A percentile compares a stretch with the other conserved stretches of the same genome.
Evolutionary conservation across 2,329 filamentous ascomycete genomes (phyloP).

Genomic region (Diaporthe sp.): DNA sequence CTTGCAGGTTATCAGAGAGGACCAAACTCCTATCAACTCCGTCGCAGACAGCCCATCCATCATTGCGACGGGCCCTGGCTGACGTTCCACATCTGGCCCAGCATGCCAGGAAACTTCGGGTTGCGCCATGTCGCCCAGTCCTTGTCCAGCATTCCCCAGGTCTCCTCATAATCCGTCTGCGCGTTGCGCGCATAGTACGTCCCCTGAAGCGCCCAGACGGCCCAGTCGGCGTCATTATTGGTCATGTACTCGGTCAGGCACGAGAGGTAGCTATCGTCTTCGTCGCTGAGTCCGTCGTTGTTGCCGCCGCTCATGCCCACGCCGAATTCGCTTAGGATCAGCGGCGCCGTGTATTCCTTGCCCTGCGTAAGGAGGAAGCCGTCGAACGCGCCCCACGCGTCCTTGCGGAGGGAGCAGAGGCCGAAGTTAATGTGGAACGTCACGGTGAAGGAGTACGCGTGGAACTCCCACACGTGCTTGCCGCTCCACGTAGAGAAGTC

Average conservation of each 20-base stretch:
- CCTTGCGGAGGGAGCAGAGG: conserved; percentile 59
- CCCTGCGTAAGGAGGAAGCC: conserved; percentile 67
- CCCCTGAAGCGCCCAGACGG: conserved; percentile 70
- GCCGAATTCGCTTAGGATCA: conserved; percentile 73
- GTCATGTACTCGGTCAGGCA: conserved; percentile 68
- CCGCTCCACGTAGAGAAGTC: conserved; percentile 60
- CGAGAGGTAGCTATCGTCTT: conserved; percentile 62
- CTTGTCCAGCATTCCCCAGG: conserved; percentile 63
- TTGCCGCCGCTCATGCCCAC: conserved; percentile 62
- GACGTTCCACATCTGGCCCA: conserved; percentile 56
- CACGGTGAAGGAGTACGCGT: conserved; percentile 69
- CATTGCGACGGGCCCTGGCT: conserved; percentile 55
- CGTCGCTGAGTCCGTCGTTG: conserved; percentile 57
- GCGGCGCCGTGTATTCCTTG: conserved; percentile 63
- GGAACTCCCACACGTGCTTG: conserved; percentile 73
- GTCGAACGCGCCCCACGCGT: conserved; percentile 61
- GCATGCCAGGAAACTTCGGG: conserved; percentile 49
- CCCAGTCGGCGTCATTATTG: conserved; percentile 71
- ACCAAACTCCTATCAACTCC: background rate
- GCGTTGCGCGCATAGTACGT: conserved; percentile 71
- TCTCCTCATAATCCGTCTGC: conserved; percentile 65
- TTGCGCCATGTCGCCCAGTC: conserved; percentile 57
- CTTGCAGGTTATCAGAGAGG: background rate
- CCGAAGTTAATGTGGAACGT: conserved; percentile 58
- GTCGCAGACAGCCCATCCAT: background rate